Conservation (phyloP, 2,329 filamentous ascomycete species). For the Curvularia lunata region DNA sequence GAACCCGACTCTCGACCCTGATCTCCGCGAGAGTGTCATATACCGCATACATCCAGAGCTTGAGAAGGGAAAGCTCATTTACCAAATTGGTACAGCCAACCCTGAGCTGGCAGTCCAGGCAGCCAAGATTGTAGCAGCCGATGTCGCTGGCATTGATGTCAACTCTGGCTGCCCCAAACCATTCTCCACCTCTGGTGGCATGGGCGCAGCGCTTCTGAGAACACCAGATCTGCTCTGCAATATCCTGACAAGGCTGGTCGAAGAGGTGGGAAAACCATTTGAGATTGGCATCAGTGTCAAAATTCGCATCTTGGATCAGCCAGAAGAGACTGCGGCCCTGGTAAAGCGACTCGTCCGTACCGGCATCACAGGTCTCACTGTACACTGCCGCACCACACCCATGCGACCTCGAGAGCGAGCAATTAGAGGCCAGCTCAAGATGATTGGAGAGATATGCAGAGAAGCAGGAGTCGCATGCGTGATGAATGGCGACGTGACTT, state of each 20-base stretch:
- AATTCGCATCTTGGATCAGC: conserved; percentile 83
- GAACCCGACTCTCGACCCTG: conserved; percentile 61
- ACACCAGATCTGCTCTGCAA: conserved; percentile 83
- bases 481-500: conserved; percentile 92
- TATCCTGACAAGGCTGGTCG: conserved; percentile 83
- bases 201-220: conserved; percentile 89
- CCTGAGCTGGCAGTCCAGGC: conserved; percentile 84
- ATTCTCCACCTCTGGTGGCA: conserved; percentile 90
- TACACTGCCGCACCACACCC: conserved; percentile 94
- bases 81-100: conserved; percentile 88
- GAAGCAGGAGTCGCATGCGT: conserved; percentile 88
- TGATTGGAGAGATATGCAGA: conserved; percentile 81
- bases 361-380: conserved; percentile 88
- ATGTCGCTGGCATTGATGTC: conserved; percentile 94
- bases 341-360: conserved; percentile 81
- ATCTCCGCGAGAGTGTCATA: conserved; percentile 70
- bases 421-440: conserved; percentile 82
- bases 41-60: conserved; percentile 81
- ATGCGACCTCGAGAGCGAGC: conserved; percentile 92
- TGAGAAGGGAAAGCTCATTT: conserved; percentile 79
- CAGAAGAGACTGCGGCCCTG: conserved; percentile 75
- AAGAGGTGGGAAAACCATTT: conserved; percentile 75
- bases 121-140: conserved; percentile 79
- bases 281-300: conserved; percentile 97
- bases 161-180: conserved; percentile 99